These are phyloP conservation scores for Uronychia setigera DNA, from an alignment of 73 alveolate species.

Conservation along the genomic window DNA sequence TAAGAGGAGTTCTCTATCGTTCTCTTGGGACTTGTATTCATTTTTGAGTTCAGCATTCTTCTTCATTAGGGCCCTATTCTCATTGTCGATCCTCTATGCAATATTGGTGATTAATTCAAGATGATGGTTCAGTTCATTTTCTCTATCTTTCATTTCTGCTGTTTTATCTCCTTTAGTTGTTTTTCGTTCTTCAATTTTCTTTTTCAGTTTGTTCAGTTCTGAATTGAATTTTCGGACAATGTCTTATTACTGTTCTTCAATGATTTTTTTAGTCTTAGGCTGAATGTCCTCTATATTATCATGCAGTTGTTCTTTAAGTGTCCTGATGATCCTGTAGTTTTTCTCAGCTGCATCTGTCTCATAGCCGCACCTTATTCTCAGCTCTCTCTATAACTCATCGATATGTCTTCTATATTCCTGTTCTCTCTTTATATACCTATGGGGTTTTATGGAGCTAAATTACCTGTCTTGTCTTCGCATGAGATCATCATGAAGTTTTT, in stretches of 20 bases:
- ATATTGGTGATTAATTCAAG: slow-evolving; percentile 62
- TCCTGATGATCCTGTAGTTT: slow-evolving; percentile 50
- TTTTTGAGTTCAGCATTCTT: slow-evolving; percentile 66
- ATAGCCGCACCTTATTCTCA: slow-evolving; percentile 71
- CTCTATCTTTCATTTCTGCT: slow-evolving; percentile 73
- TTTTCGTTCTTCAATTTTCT: slow-evolving; percentile 66
- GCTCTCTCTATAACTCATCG: slow-evolving; percentile 68
- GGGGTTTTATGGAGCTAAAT: background rate
- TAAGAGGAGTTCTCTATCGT: slow-evolving; percentile 67
- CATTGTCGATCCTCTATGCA: slow-evolving; percentile 73
- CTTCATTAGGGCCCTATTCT: slow-evolving; percentile 66
- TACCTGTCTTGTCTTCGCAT: slow-evolving; percentile 65
- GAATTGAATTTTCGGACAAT: slow-evolving; percentile 64
- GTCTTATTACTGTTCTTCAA: slow-evolving; percentile 76
- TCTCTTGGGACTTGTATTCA: slow-evolving; percentile 72
- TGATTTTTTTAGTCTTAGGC: slow-evolving; percentile 59
- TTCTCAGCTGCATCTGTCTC: slow-evolving; percentile 62
- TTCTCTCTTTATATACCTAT: slow-evolving; percentile 63
- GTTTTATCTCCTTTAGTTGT: slow-evolving; percentile 63
- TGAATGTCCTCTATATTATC: slow-evolving; percentile 67
- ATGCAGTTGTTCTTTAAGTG: slow-evolving; percentile 44
- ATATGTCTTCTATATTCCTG: slow-evolving; percentile 75
- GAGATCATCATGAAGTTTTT: slow-evolving; percentile 66
- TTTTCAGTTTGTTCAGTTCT: slow-evolving; percentile 58
- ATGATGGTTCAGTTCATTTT: slow-evolving; percentile 69